Conservation (phyloP, 148 eudicot genomes). For the Polygonum aviculare region DNA sequence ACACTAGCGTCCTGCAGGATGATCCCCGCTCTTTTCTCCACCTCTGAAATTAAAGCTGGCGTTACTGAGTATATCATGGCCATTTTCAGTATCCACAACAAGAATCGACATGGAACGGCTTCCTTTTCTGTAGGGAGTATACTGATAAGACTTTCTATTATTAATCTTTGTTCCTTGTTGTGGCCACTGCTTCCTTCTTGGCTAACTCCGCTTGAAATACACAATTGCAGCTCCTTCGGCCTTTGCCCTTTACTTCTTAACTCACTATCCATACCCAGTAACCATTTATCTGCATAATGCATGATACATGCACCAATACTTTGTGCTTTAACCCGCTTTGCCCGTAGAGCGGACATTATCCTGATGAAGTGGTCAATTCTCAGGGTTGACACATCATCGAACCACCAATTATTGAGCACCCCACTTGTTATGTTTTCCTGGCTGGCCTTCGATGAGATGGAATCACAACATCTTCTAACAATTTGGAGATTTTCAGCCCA, state of each 20-base stretch:
- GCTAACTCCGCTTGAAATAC: conserved; percentile 31
- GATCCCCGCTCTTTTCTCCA: conserved; percentile 62
- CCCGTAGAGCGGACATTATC: conserved; percentile 41
- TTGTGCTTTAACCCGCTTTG: conserved; percentile 40
- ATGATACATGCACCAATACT: conserved; percentile 41
- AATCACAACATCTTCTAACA: conserved; percentile 61
- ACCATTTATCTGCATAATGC: conserved; percentile 52
- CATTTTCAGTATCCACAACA: conserved; percentile 49
- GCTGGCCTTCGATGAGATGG: conserved; percentile 50
- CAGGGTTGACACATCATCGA: conserved; percentile 40
- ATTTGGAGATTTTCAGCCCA: conserved; percentile 77
- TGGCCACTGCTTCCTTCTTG: conserved; percentile 15
- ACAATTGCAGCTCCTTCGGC: conserved; percentile 33
- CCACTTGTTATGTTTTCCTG: conserved; percentile 23
- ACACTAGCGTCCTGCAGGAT: conserved; percentile 50
- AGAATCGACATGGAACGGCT: conserved; percentile 53
- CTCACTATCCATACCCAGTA: conserved; percentile 36
- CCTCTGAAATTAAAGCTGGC: conserved; percentile 60
- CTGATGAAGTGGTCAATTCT: conserved; percentile 58
- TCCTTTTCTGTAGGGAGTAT: conserved; percentile 59
- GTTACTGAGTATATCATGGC: conserved; percentile 42
- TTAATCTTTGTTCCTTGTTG: conserved; percentile 42
- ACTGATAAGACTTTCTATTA: conserved; percentile 62
- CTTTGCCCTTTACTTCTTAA: conserved; percentile 16
- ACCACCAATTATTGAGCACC: conserved; percentile 37